Evolutionary conservation across 495 filamentous ascomycete species (phyloP), one percentile per base, ranked within the genome.

Genomic region (Xylaria bambusicola): DNA sequence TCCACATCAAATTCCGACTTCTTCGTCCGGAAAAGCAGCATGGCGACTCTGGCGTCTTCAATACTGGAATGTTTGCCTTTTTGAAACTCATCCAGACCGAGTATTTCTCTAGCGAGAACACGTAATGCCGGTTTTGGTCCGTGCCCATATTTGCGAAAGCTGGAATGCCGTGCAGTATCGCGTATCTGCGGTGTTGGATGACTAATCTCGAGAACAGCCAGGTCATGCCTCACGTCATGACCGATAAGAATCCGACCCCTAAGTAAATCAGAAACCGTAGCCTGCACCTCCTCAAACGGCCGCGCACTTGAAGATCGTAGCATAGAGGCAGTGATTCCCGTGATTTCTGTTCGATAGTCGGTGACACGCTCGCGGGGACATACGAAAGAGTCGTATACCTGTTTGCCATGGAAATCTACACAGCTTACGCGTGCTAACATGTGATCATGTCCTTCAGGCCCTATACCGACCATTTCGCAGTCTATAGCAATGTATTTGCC

Each of bases 391-490:
- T 98, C 94, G 77, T 97, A 93, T 44, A 98, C 69, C 64, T 95
- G 88, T 38, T 88, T 82, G 21, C 91, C 91, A 73, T 97, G 90
- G 77, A 89, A 98, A 67, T 97, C 96, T 65, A 96, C 92, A 21
- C 95, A 77, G 66, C 88, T 92, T 53, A 92, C 87, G 12, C 94
- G 83, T 2, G 95, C 94, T 29, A 98, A 82, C 2, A 83, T 84
- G 10, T 86, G 88, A 10, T 76, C 72, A 66, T 89, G 84, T 40
- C 88, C 85, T 3, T 80, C 81, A 1, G 88, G 84, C 2, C 91
- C 91, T 10, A 92, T 84, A 38, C 94, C 94, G 17, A 98, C 93
- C 94, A 98, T 98, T 76, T 98, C 94, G 73, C 94, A 98, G 77
- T 98, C 95, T 44, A 98, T 82, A 33, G 91, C 88, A 44, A 98